Base-by-base conservation (phyloP, 257 asterid genomes). In the Solanum tacnaense region DNA sequence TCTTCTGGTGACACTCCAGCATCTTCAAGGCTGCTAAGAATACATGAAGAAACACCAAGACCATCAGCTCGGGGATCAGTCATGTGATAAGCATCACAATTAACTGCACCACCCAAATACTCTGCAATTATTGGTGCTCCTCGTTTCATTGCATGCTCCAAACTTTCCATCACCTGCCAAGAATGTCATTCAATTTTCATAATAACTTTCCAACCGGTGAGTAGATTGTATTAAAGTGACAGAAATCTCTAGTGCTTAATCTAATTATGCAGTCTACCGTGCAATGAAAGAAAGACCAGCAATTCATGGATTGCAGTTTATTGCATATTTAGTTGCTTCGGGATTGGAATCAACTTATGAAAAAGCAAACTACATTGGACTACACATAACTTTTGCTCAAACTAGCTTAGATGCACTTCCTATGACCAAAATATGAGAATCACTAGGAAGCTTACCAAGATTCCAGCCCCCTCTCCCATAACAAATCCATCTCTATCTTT, bases 61-160 rank as follows among this genome's bases (percentile, higher is more conserved):
- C 99, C 99, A 90, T 96, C 99, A 81, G 98, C 89, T 90, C 99
- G 94, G n/a, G 99, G 99, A 88, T 96, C 98, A 10, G 99, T 96
- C 99, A 96, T 95, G 90, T 96, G 99, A 95, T 94, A 88, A 74
- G 99, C 99, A 92, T 96, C 99, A 87, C 99, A 96, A 89, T 94
- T 96, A 75, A 96, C 94, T 31, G 99, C 99, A 84, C 99, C 99
- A 84, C 99, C 99, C 91, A 96, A 89, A 92, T 96, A 96, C 89
- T 96, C 99, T 3, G 99, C 99, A 89, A 96, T 92, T 83, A 96
- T 95, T 46, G 98, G 99, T 1, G 97, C 99, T 89, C 91, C 97
- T 71, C 99, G 92, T 90, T 94, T 95, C 98, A 93, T 93, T 29
- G 99, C 99, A 87, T 96, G 98, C 87, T 96, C 98, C 92, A 96